Base-by-base conservation (phyloP, 2,329 filamentous ascomycete genomes). In the Nothophaeocryptopus gaeumannii region DNA sequence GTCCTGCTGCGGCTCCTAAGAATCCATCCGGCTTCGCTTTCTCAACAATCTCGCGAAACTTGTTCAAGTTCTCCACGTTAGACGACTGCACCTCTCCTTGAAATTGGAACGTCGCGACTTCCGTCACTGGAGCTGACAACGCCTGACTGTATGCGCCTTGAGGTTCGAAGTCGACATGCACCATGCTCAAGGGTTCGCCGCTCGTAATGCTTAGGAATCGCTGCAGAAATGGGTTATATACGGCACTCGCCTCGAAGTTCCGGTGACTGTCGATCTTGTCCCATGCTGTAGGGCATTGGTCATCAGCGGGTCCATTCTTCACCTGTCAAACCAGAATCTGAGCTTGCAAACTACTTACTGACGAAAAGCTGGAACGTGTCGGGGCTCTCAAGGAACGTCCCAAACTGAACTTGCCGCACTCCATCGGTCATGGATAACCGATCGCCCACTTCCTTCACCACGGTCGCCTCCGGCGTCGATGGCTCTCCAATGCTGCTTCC, bases 31-130 rank as follows among this genome's bases (percentile, higher is more conserved):
- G 16, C 15, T 68, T 54, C 3, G 70, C 63, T 39, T 71, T 60
- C 1, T 63, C 51, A 5, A 70, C 45, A 2, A 63, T 56, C 7
- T 63, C 58, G n/a, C 63, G 60, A 54, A 80, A 76, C 12, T 68
- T 62, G 9, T 63, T 56, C 41, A 73, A 67, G 3, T 53, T 54
- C 39, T 67, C 58, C 26, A 74, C 54, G 13, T 65, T 64, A 1
- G 53, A 39, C 3, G 63, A 60, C 4, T 66, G 42, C 67, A 54
- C 15, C 11, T 69, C 58, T 26, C 62, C 61, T 0, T 70, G 61
- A 53, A 79, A 76, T 54, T 73, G 72, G 29, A 77, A 66, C 0
- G 67, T 67, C 8, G 71, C 64, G 30, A 79, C 63, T 58, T 82
- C 79, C 1, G 78, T 79, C 2, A 78, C 66, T 2, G 78, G 75